Percentiles rank a stretch among this genome's conserved stretches.
These are phyloP conservation scores for Rhodosporidiobolus odoratus DNA, from an alignment of 768 basidiomycete species.

Conservation along the genomic window DNA sequence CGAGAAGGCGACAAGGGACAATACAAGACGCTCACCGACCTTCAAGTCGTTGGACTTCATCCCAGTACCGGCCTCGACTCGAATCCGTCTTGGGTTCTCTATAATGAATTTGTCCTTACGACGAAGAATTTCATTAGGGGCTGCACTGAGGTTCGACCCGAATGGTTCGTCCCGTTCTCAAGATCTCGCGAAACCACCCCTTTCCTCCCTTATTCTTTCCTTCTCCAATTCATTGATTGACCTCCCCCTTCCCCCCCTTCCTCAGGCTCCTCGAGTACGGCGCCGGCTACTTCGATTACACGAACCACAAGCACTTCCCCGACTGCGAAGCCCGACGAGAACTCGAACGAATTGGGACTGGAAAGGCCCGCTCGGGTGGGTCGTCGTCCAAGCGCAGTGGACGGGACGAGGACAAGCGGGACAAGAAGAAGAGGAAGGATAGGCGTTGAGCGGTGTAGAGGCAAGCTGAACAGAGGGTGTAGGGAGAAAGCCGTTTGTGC, in stretches of 20 bases:
- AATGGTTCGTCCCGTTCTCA: slow-evolving; percentile 63
- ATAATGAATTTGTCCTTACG: slow-evolving; percentile 79
- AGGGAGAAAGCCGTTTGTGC: too few relatives aligned
- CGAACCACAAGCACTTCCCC: slow-evolving; percentile 53
- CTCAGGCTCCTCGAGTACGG: slow-evolving; percentile 64
- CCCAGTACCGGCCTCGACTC: slow-evolving; percentile 81
- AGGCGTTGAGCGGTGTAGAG: not conserved
- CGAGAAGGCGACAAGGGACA: slow-evolving; percentile 76
- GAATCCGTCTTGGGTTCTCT: slow-evolving; percentile 54
- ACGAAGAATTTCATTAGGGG: slow-evolving; percentile 77
- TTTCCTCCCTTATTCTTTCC: too few relatives aligned
- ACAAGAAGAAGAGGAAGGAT: slow-evolving; percentile 22
- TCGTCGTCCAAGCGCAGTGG: slow-evolving; percentile 20
- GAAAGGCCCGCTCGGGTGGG: slow-evolving; percentile 1
- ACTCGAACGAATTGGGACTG: slow-evolving; percentile 19
- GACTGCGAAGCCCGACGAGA: slow-evolving; percentile 54
- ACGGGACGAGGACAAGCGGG: slow-evolving; percentile 15
- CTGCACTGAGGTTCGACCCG: slow-evolving; percentile 75
- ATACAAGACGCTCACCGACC: slow-evolving; percentile 90
- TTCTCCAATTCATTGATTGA: not conserved
- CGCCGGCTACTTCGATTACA: slow-evolving; percentile 62
- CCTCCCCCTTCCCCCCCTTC: slow-evolving; percentile 4
- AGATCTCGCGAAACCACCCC: too few relatives aligned
- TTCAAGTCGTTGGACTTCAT: slow-evolving; percentile 71
- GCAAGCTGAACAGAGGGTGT: too few relatives aligned